phyloP scores from a whole-genome alignment of 2,329 filamentous ascomycete genomes.

The Cladosporium cucumerinum region DNA sequence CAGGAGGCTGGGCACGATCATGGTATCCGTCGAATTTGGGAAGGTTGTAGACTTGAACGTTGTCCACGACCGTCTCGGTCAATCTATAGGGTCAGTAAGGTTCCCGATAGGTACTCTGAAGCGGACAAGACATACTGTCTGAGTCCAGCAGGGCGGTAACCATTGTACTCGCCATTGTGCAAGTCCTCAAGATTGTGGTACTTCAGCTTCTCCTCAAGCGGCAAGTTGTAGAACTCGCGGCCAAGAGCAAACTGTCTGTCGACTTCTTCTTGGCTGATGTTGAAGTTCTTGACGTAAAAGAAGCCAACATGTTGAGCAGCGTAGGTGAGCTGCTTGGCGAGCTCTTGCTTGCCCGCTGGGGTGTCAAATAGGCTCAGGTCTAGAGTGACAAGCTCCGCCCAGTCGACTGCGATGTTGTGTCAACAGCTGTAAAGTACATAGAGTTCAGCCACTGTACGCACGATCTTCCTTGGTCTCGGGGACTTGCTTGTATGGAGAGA shows the following conservation, averaged over 20 bases:
- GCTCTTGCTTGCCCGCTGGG: conserved; percentile 52
- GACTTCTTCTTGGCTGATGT: conserved; percentile 58
- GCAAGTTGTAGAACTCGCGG: conserved; percentile 56
- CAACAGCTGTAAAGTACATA: background rate
- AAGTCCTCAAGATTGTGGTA: conserved; percentile 39
- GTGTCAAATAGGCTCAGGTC: conserved; percentile 54
- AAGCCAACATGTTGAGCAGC: conserved; percentile 52
- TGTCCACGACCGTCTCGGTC: conserved; percentile 40
- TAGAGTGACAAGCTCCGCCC: conserved; percentile 57
- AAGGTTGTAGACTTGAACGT: conserved; percentile 59
- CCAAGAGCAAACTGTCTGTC: conserved; percentile 61
- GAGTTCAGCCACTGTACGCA: background rate
- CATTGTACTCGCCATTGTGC: conserved; percentile 33
- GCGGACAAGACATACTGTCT: background rate
- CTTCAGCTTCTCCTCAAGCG: conserved; percentile 58
- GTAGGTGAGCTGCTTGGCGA: conserved; percentile 55
- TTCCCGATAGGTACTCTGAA: background rate
- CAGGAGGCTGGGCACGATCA: conserved; percentile 2
- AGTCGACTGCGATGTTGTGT: conserved; percentile 31
- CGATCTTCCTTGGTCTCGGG: conserved; percentile 33
- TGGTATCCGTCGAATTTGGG: conserved; percentile 31
- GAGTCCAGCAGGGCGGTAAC: conserved; percentile 20
- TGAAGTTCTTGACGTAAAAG: conserved; percentile 63
- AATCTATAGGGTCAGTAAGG: background rate
- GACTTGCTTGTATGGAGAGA: conserved; percentile 31